Evolutionary conservation across 306 rosid species (phyloP).

Genomic region (Phaseolus lunatus): DNA sequence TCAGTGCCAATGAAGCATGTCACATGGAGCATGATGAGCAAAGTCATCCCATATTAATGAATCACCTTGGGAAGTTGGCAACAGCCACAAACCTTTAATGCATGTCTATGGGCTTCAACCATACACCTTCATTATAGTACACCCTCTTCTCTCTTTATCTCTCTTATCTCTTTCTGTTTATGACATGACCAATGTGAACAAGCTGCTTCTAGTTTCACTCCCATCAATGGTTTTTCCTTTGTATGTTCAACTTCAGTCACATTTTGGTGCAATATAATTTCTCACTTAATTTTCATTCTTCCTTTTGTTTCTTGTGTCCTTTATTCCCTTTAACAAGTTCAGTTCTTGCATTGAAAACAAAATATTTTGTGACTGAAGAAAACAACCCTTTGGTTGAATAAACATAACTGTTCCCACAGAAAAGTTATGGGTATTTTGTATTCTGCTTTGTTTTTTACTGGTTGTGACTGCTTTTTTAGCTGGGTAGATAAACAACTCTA

Average conservation of each 20-base stretch:
- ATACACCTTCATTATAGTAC: conserved; percentile 42
- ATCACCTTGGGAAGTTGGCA: conserved; percentile 60
- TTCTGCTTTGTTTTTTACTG: conserved; percentile 30
- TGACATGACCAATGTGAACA: not conserved
- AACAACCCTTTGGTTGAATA: conserved; percentile 39
- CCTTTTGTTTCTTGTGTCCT: not conserved
- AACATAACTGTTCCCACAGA: conserved; percentile 52
- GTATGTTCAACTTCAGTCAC: not conserved
- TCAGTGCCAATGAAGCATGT: not conserved
- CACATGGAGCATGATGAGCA: conserved; percentile 39
- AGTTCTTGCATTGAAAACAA: not conserved
- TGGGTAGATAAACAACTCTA: conserved; percentile 78
- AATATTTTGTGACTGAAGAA: conserved; percentile 34
- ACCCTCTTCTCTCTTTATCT: not conserved
- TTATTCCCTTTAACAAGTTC: not conserved
- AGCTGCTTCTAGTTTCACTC: not conserved
- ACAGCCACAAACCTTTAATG: conserved; percentile 51
- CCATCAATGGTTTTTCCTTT: not conserved
- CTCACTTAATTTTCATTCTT: not conserved
- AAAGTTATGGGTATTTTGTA: conserved; percentile 43
- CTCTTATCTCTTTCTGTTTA: not conserved
- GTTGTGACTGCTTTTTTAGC: conserved; percentile 43
- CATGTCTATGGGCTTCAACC: conserved; percentile 30
- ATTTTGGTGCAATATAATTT: conserved; percentile 7
- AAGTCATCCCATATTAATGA: conserved; percentile 63